phyloP scores from a whole-genome alignment of 164 flowering plant genomes.

The Tetracentron sinense region DNA sequence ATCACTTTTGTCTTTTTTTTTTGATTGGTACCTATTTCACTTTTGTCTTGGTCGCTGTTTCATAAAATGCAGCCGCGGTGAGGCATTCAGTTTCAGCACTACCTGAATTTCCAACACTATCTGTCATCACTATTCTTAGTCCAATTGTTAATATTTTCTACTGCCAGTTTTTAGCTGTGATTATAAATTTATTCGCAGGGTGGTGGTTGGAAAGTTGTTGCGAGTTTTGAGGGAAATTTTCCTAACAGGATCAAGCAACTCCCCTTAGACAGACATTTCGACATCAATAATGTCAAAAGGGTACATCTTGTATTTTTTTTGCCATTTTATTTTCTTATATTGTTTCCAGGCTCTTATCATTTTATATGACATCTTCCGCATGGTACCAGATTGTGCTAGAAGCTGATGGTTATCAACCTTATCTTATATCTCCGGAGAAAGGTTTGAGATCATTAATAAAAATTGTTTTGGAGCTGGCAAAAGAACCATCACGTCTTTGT shows the following conservation, averaged over 20 bases:
- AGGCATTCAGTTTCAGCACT: neutral
- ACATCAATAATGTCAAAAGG: constrained; percentile 92
- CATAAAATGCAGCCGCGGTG: neutral
- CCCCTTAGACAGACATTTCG: constrained; percentile 95
- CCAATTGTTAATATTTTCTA: neutral
- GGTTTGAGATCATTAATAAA: constrained; percentile 92
- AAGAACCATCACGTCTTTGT: constrained; percentile 94
- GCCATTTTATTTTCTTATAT: neutral
- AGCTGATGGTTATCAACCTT: constrained; percentile 99
- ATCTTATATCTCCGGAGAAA: constrained; percentile 98
- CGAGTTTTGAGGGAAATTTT: constrained; percentile 96
- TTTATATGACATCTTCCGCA: constrained; percentile 1
- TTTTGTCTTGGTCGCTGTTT: neutral
- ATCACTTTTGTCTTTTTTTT: too few species aligned
- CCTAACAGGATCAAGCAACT: constrained; percentile 97
- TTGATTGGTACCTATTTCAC: too few species aligned
- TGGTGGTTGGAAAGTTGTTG: constrained; percentile 96
- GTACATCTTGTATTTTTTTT: constrained; percentile 38
- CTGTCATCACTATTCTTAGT: neutral
- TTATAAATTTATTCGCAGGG: constrained; percentile 54
- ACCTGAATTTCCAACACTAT: neutral
- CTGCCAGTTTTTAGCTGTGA: neutral
- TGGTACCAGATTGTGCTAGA: constrained; percentile 80
- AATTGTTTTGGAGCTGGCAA: constrained; percentile 86
- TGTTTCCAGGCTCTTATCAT: neutral